Conservation (phyloP, 768 basidiomycete species). For the Tylopilus balloui region DNA sequence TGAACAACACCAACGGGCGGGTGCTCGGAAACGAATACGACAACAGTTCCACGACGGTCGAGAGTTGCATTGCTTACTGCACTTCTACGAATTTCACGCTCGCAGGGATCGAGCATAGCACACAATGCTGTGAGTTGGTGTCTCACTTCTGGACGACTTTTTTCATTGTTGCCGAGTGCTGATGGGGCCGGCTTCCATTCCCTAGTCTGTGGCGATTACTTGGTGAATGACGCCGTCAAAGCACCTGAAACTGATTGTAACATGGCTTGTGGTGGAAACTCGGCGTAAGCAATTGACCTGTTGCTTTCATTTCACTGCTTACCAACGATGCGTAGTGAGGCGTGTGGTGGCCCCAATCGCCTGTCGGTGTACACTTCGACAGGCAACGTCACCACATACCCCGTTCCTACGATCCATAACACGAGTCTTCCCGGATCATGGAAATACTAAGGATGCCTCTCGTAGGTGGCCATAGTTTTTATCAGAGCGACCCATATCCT, state of each 20-base stretch:
- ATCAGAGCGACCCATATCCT: not conserved
- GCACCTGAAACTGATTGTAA: constrained; percentile 53
- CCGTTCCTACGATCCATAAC: constrained; percentile 54
- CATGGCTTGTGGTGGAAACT: constrained; percentile 70
- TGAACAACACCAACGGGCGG: constrained; percentile 69
- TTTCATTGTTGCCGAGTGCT: not conserved
- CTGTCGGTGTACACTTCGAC: constrained; percentile 63
- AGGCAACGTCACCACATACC: constrained; percentile 46
- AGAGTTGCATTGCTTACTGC: constrained; percentile 61
- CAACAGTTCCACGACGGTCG: constrained; percentile 45
- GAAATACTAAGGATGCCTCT: constrained; percentile 62
- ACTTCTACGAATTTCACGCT: constrained; percentile 50
- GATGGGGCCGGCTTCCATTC: not conserved
- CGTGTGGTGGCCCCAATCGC: constrained; percentile 72
- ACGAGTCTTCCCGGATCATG: constrained; percentile 60
- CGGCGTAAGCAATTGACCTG: constrained; percentile 41
- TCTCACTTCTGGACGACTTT: too few species aligned
- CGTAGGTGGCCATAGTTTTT: constrained; percentile 37
- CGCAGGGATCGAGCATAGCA: constrained; percentile 64
- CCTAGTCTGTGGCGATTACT: constrained; percentile 65
- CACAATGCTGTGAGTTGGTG: constrained; percentile 44
- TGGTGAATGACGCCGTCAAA: constrained; percentile 55
- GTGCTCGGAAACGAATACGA: constrained; percentile 44
- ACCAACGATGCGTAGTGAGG: constrained; percentile 38
- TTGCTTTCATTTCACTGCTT: not conserved